phyloP scores from a whole-genome alignment of 768 basidiomycete species.

The Podaxis carcinomalis region DNA sequence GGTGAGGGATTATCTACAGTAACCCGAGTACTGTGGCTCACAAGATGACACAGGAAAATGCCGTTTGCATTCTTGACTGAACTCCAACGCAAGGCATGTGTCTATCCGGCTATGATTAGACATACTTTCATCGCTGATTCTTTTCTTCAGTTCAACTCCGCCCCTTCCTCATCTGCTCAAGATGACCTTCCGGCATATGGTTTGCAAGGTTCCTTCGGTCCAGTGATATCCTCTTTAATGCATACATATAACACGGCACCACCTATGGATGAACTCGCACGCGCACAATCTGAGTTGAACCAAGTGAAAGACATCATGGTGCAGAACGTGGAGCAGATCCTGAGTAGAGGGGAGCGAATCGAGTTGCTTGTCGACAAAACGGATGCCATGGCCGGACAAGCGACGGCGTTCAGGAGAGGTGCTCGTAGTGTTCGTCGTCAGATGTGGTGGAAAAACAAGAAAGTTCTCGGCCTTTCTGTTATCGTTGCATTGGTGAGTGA shows the following conservation, averaged over 20 bases:
- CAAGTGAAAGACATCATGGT: slow-evolving; percentile 98
- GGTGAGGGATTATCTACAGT: slow-evolving; percentile 43
- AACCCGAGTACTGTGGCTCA: not conserved
- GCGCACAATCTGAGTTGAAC: slow-evolving; percentile 84
- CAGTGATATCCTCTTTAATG: slow-evolving; percentile 70
- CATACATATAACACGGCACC: slow-evolving; percentile 87
- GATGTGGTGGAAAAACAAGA: slow-evolving; percentile 89
- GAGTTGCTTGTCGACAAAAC: slow-evolving; percentile 97
- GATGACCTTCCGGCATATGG: slow-evolving; percentile 54
- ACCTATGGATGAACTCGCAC: slow-evolving; percentile 82
- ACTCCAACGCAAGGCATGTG: slow-evolving; percentile 68
- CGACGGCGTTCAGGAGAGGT: slow-evolving; percentile 88
- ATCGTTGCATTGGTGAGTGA: slow-evolving; percentile 65
- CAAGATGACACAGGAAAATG: slow-evolving; percentile 54
- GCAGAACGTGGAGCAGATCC: slow-evolving; percentile 95
- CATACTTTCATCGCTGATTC: not conserved
- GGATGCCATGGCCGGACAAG: slow-evolving; percentile 90
- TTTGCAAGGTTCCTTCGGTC: slow-evolving; percentile 69
- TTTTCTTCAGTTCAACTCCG: slow-evolving; percentile 47
- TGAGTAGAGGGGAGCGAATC: slow-evolving; percentile 91
- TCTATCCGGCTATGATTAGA: slow-evolving; percentile 5
- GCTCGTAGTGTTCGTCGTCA: slow-evolving; percentile 77
- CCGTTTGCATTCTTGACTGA: slow-evolving; percentile 92
- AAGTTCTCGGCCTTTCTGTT: slow-evolving; percentile 60
- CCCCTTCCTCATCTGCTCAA: slow-evolving; percentile 61